Evolutionary conservation across 2,329 filamentous ascomycete genomes (phyloP), one percentile per base, ranked within the genome.

Genomic region (Arthrobotrys entomopaga): DNA sequence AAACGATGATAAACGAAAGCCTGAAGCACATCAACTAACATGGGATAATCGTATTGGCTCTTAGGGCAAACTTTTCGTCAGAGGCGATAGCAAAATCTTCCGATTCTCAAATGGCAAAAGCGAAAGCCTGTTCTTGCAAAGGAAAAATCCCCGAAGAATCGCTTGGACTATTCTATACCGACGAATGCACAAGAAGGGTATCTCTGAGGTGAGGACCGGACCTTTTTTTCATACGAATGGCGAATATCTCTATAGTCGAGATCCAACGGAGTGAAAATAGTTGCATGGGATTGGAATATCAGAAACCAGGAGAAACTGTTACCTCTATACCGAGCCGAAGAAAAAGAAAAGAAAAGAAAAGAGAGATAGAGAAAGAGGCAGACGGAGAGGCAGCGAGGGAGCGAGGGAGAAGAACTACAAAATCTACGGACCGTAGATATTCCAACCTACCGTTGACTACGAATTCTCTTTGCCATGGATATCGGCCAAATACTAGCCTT

Each of bases 1-100:
- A 19, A 59, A 11, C 66, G 34, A 61, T 43, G 2, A 48, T 8
- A 46, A n/a, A n/a, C n/a, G 13, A 48, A 13, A 19, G 40, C 15
- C 20, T 15, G 8, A 43, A 29, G 6, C 19, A 57, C 13, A 38
- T 52, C 52, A 34, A 42, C 65, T 63, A 61, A 70, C 65, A 24
- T 26, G 40, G 50, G 43, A 43, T 56, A 7, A 34, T 53, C 29
- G 20, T 54, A 20, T 42, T 72, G 77, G 77, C 77, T 69, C 82
- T 82, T 83, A 98, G 95, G 95, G 95, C 88, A 98, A 98, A 89
- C 91, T 99, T 87, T 99, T 94, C 88, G 87, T 99, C 89, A 93
- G 95, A 86, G 93, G 94, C 84, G 95, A 99, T 89, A 96, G 91
- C 93, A 99, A 98, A 89, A 90, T 98, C 88, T 99, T 99, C 91